These are phyloP conservation scores for Gymnopilus junonius DNA, from an alignment of 768 basidiomycete species.

Conservation along the genomic window DNA sequence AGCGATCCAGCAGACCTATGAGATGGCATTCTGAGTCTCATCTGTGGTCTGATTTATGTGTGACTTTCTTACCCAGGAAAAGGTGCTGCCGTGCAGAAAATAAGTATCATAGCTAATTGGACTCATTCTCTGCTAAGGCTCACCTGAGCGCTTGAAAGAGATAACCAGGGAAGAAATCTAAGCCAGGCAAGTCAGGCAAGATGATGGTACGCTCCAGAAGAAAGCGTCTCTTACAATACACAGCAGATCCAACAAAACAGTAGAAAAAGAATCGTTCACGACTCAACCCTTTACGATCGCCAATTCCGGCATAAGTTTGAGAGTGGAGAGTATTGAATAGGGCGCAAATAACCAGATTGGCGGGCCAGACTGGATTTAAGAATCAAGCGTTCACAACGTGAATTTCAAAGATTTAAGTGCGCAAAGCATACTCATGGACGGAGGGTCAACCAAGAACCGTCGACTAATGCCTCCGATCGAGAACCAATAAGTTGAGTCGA, in stretches of 20 bases:
- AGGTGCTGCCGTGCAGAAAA: background rate
- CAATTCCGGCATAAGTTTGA: conserved; percentile 65
- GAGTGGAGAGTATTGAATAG: conserved; percentile 80
- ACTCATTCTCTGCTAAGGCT: background rate
- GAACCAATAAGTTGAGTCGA: conserved; percentile 72
- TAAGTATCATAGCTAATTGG: conserved; percentile 36
- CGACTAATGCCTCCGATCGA: conserved; percentile 74
- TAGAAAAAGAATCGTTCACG: conserved; percentile 75
- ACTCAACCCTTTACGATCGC: conserved; percentile 58
- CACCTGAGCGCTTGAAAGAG: conserved; percentile 25
- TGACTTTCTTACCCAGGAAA: conserved; percentile 24
- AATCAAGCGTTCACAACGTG: too few relatives aligned
- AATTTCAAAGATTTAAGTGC: too few relatives aligned
- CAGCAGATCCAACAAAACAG: conserved; percentile 55
- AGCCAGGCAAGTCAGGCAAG: background rate
- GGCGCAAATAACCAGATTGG: conserved; percentile 71
- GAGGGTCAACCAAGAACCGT: conserved; percentile 74
- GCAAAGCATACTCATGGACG: conserved; percentile 56
- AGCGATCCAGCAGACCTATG: conserved; percentile 52
- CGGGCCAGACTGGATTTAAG: conserved; percentile 57
- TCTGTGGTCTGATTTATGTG: background rate
- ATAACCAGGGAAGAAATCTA: conserved; percentile 45
- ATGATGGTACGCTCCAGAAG: conserved; percentile 51
- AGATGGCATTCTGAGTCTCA: background rate
- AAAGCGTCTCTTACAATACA: conserved; percentile 51